A percentile compares a stretch with the other conserved stretches of the same genome.
These are phyloP conservation scores for Plenodomus biglobosus DNA, from an alignment of 2,329 filamentous ascomycete species.

Conservation along the genomic window DNA sequence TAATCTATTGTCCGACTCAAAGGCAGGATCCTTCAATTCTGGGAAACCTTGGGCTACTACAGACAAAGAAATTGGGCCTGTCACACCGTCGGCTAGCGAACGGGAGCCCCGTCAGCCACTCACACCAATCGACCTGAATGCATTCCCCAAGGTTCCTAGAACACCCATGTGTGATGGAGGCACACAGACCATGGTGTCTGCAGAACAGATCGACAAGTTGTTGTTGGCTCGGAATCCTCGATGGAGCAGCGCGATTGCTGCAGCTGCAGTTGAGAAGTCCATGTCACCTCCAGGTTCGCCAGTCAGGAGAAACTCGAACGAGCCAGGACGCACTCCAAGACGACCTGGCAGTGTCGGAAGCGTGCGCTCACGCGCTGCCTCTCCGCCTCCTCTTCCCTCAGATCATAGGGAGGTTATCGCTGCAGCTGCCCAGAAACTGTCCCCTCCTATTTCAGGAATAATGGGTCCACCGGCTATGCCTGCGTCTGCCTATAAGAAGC, in stretches of 20 bases:
- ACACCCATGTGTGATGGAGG: conserved; percentile 64
- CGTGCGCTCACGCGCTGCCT: conserved; percentile 53
- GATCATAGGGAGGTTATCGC: conserved; percentile 87
- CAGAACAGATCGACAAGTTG: conserved; percentile 76
- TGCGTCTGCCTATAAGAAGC: conserved; percentile 68
- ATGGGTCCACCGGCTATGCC: conserved; percentile 89
- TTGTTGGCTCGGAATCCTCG: conserved; percentile 57
- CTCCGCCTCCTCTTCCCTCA: conserved; percentile 71
- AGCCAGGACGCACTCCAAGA: conserved; percentile 41
- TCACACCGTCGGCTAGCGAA: conserved; percentile 4
- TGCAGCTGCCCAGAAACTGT: conserved; percentile 64
- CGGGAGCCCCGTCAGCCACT: conserved; percentile 28
- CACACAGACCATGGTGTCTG: conserved; percentile 82
- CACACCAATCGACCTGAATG: conserved; percentile 27
- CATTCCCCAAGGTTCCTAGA: conserved; percentile 29
- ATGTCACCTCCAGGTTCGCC: conserved; percentile 41
- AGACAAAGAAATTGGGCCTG: conserved; percentile 10
- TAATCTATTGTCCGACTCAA: conserved; percentile 29
- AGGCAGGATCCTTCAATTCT: conserved; percentile 47
- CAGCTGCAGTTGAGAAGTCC: conserved; percentile 34
- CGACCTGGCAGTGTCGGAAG: conserved; percentile 76
- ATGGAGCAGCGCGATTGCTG: conserved; percentile 28
- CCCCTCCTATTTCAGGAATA: conserved; percentile 44
- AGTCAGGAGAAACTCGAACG: conserved; percentile 32
- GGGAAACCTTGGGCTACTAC: conserved; percentile 51